These are phyloP conservation scores for Microascus cirrosus DNA, from an alignment of 2,329 filamentous ascomycete species.

Conservation along the genomic window DNA sequence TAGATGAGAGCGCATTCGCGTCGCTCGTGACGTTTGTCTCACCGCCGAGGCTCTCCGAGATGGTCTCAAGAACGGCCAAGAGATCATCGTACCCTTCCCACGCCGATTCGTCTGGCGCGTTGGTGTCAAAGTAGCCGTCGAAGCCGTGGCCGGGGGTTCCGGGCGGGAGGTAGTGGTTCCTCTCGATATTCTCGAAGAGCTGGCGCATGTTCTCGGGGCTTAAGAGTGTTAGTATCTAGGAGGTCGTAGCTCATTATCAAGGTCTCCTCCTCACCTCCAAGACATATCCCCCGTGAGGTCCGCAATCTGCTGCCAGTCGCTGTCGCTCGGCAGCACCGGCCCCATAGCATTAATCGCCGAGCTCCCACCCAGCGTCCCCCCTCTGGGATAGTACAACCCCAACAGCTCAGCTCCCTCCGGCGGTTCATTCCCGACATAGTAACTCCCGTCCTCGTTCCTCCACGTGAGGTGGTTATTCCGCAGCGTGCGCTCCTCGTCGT, in stretches of 20 bases:
- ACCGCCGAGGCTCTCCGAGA: slow-evolving; percentile 11
- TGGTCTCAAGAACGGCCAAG: slow-evolving; percentile 28
- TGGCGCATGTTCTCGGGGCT: slow-evolving; percentile 41
- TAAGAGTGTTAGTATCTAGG: not conserved
- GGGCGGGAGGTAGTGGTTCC: slow-evolving; percentile 36
- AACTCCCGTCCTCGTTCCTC: slow-evolving; percentile 10
- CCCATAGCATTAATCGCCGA: slow-evolving; percentile 19
- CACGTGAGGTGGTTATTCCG: slow-evolving; percentile 13
- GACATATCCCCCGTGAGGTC: slow-evolving; percentile 27
- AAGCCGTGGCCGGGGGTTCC: slow-evolving; percentile 32
- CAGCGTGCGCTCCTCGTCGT: slow-evolving; percentile 34
- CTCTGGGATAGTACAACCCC: slow-evolving; percentile 25
- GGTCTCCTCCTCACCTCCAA: slow-evolving; percentile 17
- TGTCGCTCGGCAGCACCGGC: slow-evolving; percentile 17
- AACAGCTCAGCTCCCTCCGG: slow-evolving; percentile 21
- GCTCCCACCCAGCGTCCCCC: slow-evolving; percentile 23
- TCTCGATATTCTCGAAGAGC: slow-evolving; percentile 42
- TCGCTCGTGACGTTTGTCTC: slow-evolving; percentile 11
- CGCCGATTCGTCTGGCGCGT: not conserved
- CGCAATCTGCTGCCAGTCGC: slow-evolving; percentile 24
- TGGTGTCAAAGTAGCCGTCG: slow-evolving; percentile 18
- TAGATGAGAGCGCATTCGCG: slow-evolving; percentile 8
- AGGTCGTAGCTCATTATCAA: not conserved
- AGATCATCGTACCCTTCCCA: slow-evolving; percentile 28
- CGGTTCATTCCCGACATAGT: slow-evolving; percentile 5